These are phyloP conservation scores for Brassica rapa DNA, from an alignment of 345 rosid species.

Conservation along the genomic window DNA sequence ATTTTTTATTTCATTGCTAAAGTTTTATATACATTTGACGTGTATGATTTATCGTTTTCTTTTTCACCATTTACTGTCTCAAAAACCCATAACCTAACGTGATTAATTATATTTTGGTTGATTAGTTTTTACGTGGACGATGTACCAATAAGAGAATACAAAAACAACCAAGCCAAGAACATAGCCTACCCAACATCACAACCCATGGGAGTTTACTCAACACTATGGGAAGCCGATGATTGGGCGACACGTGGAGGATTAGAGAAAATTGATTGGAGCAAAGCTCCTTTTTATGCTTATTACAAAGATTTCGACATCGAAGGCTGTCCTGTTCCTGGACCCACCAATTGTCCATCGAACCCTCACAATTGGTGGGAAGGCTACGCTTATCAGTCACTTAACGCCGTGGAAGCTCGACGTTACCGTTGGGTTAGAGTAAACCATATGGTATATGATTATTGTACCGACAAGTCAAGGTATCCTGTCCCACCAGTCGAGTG, in stretches of 20 bases:
- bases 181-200: conserved; percentile 68
- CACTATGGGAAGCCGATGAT: conserved; percentile 95
- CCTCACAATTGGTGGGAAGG: conserved; percentile 85
- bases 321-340: conserved; percentile 86
- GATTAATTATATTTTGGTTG: background rate
- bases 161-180: conserved; percentile 71
- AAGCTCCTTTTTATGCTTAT: conserved; percentile 82
- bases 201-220: conserved; percentile 88
- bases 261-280: conserved; percentile 88
- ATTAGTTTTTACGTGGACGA: conserved; percentile 75
- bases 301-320: conserved; percentile 90
- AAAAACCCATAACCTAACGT: background rate
- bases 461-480: conserved; percentile 72
- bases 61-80: background rate
- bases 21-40: background rate
- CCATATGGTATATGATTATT: conserved; percentile 94
- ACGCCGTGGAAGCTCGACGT: conserved; percentile 63
- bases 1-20: background rate
- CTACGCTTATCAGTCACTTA: conserved; percentile 57
- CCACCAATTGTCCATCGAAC: conserved; percentile 60
- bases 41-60: background rate
- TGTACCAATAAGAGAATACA: conserved; percentile 85
- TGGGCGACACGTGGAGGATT: conserved; percentile 99
- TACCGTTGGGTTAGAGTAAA: conserved; percentile 92
- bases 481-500: conserved; percentile 85